Evolutionary conservation across 805 yeast genomes (phyloP).

Genomic region (Yarrowia sp.): DNA sequence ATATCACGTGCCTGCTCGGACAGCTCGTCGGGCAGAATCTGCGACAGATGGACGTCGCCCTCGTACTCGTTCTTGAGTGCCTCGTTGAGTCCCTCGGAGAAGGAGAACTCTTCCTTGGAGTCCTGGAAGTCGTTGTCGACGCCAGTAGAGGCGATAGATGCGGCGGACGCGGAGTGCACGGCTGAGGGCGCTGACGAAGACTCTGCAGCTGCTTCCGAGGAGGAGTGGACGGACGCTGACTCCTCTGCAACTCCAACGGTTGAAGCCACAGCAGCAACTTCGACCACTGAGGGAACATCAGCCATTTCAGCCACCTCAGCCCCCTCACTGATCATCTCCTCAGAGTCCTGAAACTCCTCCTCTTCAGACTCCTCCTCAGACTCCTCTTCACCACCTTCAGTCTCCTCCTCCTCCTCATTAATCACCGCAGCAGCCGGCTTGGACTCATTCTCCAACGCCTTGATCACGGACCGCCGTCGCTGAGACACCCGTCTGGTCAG

Average conservation of each 20-base stretch:
- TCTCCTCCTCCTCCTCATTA: slow-evolving; percentile 39
- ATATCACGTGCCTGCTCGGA: slow-evolving; percentile 21
- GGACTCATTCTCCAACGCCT: slow-evolving; percentile 41
- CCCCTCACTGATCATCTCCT: background rate
- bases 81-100: slow-evolving; percentile 19
- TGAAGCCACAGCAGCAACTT: slow-evolving; percentile 12
- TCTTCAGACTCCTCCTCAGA: background rate
- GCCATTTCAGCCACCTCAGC: background rate
- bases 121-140: slow-evolving; percentile 16
- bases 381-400: slow-evolving; percentile 21
- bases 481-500: slow-evolving; percentile 43
- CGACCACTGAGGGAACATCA: background rate
- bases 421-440: slow-evolving; percentile 24
- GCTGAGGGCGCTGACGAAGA: background rate
- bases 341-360: slow-evolving; percentile 9
- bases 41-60: slow-evolving; percentile 16
- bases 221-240: background rate
- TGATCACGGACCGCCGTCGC: slow-evolving; percentile 42
- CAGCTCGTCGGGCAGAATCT: slow-evolving; percentile 31
- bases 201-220: too few relatives aligned
- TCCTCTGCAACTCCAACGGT: background rate
- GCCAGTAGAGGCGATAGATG: slow-evolving; percentile 1
- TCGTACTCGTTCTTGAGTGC: slow-evolving; percentile 31
- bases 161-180: slow-evolving; percentile 1
- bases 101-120: slow-evolving; percentile 34